Evolutionary conservation across 345 rosid species (phyloP).

Genomic region (Hevea brasiliensis): DNA sequence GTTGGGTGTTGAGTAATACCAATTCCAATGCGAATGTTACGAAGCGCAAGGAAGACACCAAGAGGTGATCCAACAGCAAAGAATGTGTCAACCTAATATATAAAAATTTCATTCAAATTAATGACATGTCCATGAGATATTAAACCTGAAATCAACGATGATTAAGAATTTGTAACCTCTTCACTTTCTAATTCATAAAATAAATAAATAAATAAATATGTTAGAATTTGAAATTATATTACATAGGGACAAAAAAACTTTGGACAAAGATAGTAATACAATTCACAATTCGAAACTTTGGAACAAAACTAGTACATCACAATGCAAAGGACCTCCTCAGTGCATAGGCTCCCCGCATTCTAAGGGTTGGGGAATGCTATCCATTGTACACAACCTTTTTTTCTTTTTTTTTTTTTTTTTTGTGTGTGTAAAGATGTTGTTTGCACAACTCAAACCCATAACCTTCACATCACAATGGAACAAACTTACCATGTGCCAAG

Average conservation of each 20-base stretch:
- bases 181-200: neutral
- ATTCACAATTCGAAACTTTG: neutral
- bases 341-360: neutral
- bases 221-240: constrained; percentile 9
- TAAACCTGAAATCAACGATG: neutral
- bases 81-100: constrained; percentile 85
- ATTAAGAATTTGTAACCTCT: neutral
- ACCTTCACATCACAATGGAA: neutral
- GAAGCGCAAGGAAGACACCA: constrained; percentile 94
- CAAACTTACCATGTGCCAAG: neutral
- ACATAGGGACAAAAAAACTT: neutral
- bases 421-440: no score
- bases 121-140: constrained; percentile 1
- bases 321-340: neutral
- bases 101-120: constrained; percentile 20
- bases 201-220: no score
- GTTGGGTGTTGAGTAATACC: constrained; percentile 42
- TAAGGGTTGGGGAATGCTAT: neutral
- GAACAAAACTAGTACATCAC: neutral
- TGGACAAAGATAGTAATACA: neutral
- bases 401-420: no score
- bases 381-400: neutral
- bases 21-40: constrained; percentile 83
- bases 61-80: constrained; percentile 99
- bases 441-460: neutral